Conservation (phyloP, 2,329 filamentous ascomycete genomes). For the Aschersonia sp. region DNA sequence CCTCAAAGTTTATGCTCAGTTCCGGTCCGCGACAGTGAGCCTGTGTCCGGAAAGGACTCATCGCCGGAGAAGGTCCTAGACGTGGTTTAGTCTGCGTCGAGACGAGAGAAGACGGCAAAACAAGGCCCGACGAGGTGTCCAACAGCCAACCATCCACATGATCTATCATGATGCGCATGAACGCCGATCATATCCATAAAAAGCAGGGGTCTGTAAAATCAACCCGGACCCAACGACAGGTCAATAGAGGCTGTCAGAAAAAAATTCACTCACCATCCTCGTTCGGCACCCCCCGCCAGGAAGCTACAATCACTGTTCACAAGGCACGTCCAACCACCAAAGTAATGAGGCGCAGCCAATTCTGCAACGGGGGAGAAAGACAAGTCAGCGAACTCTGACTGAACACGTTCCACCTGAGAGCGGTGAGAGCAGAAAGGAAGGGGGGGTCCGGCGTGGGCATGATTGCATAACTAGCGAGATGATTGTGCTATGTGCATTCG, state of each 20-base stretch:
- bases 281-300: conserved; percentile 64
- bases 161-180: neutral
- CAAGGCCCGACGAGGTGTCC: conserved; percentile 1
- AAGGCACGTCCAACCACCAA: conserved; percentile 68
- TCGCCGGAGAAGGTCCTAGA: conserved; percentile 37
- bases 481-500: neutral
- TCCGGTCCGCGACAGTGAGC: conserved; percentile 16
- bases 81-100: conserved; percentile 7
- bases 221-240: neutral
- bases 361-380: neutral
- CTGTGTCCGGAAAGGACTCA: conserved; percentile 35
- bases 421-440: too few relatives aligned
- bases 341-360: conserved; percentile 7
- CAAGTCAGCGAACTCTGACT: too few relatives aligned
- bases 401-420: too few relatives aligned
- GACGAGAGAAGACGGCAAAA: neutral
- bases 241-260: conserved; percentile 2
- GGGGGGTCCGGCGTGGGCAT: too few relatives aligned
- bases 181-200: neutral
- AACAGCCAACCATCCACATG: neutral
- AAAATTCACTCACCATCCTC: conserved; percentile 57
- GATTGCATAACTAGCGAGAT: too few relatives aligned
- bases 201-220: neutral
- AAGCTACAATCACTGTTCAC: conserved; percentile 78
- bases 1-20: conserved; percentile 16